Conservation (phyloP, 306 rosid genomes). For the apple (Malus domestica) region ASM211411v1 NC_041795.1:24694501-24695000, state of each 20-base stretch:
- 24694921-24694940: neutral
- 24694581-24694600: neutral
- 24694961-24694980: neutral
- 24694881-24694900: neutral
- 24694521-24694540: neutral
- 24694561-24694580: neutral
- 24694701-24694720: neutral
- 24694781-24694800: neutral
- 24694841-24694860: neutral
- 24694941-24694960: neutral
- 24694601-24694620: neutral
- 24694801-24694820: neutral
- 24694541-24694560: neutral
- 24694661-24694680: neutral
- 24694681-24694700: neutral
- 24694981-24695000: neutral
- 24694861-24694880: neutral
- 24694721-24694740: neutral
- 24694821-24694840: neutral
- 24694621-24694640: neutral
- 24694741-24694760: neutral
- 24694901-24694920: neutral
- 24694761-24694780: neutral
- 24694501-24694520: conserved; percentile 18
- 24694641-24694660: neutral